Conservation (phyloP, 805 yeast species). For the Starmerella etchellsii region DNA sequence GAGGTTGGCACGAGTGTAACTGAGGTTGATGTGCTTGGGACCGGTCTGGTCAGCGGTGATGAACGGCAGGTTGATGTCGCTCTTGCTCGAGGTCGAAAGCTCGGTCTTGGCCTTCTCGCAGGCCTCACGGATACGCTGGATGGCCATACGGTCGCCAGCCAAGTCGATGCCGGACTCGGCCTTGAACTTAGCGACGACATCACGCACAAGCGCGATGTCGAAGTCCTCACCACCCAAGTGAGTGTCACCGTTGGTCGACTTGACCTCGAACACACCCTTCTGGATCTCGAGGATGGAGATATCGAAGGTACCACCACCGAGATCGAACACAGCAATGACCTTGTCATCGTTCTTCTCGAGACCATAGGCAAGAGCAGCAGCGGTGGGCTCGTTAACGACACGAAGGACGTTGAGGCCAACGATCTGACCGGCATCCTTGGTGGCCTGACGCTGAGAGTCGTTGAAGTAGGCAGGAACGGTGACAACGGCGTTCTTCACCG, state of each 20-base stretch:
- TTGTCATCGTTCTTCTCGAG: slow-evolving; percentile 71
- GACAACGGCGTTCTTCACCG: slow-evolving; percentile 78
- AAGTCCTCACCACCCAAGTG: slow-evolving; percentile 90
- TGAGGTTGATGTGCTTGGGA: slow-evolving; percentile 65
- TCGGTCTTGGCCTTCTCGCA: slow-evolving; percentile 86
- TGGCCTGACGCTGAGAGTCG: slow-evolving; percentile 86
- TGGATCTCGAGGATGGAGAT: slow-evolving; percentile 91
- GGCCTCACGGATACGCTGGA: slow-evolving; percentile 77
- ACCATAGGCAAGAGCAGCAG: slow-evolving; percentile 92
- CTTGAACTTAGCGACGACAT: slow-evolving; percentile 68
- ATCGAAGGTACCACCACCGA: slow-evolving; percentile 99
- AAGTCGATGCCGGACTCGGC: slow-evolving; percentile 58
- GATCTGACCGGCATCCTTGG: slow-evolving; percentile 95
- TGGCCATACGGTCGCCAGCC: slow-evolving; percentile 54
- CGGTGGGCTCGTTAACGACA: slow-evolving; percentile 85
- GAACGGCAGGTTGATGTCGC: slow-evolving; percentile 71
- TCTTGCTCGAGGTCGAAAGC: slow-evolving; percentile 57
- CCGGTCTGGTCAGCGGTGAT: slow-evolving; percentile 78
- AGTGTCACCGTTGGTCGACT: slow-evolving; percentile 93
- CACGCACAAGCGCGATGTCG: slow-evolving; percentile 76
- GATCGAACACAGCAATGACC: slow-evolving; percentile 90
- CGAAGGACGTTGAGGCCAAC: slow-evolving; percentile 84
- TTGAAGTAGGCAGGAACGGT: slow-evolving; percentile 85
- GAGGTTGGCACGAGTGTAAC: slow-evolving; percentile 53
- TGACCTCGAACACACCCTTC: slow-evolving; percentile 95